These are phyloP conservation scores for Clonostachys chloroleuca DNA, from an alignment of 2,329 filamentous ascomycete species.

Conservation along the genomic window DNA sequence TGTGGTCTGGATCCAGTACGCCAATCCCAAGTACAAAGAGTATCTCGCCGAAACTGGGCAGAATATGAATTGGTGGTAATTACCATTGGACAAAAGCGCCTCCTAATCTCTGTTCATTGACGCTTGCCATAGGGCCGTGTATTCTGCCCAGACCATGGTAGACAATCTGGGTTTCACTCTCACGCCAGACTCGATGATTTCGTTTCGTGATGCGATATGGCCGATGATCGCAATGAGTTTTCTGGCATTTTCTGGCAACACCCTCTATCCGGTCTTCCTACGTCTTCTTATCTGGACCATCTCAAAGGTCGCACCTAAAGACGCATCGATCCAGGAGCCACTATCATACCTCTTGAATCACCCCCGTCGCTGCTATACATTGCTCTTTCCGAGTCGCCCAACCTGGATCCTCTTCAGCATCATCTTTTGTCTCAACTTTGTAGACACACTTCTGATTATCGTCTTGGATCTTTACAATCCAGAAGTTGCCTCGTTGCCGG, in stretches of 20 bases:
- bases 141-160: constrained; percentile 67
- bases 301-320: constrained; percentile 61
- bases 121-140: constrained; percentile 31
- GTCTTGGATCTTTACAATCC: constrained; percentile 82
- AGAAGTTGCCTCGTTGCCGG: constrained; percentile 62
- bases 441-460: constrained; percentile 89
- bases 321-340: constrained; percentile 79
- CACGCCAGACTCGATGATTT: constrained; percentile 90
- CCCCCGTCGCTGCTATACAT: constrained; percentile 90
- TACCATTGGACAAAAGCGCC: constrained; percentile 49
- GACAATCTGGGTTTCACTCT: constrained; percentile 86
- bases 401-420: constrained; percentile 97
- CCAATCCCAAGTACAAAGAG: constrained; percentile 38
- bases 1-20: constrained; percentile 71
- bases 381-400: constrained; percentile 83
- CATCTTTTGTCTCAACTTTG: constrained; percentile 72
- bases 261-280: constrained; percentile 90
- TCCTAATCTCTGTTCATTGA: not conserved
- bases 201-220: constrained; percentile 74
- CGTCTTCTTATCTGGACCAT: constrained; percentile 86
- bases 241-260: constrained; percentile 91
- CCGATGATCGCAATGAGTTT: constrained; percentile 76
- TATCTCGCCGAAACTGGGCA: constrained; percentile 66
- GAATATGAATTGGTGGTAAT: constrained; percentile 55
- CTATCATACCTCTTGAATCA: constrained; percentile 88